A percentile compares a stretch with the other conserved stretches of the same genome.
Evolutionary conservation across 23 red algal genomes (phyloP).

Genomic region (Gracilaria domingensis): DNA sequence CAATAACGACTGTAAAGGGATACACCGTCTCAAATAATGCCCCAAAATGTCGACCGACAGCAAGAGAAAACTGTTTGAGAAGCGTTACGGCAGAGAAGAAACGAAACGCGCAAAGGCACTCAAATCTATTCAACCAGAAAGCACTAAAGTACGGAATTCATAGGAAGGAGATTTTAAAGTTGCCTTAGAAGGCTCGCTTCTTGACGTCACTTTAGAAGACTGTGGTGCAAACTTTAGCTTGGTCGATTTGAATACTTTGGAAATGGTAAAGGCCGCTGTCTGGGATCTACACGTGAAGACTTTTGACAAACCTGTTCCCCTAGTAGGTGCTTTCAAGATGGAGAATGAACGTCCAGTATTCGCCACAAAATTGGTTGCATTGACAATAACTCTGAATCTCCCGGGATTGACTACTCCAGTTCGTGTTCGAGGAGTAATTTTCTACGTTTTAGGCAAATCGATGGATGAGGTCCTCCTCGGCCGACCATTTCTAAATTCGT

Average conservation of each 20-base stretch:
- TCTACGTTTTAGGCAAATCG: not conserved
- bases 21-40: not conserved
- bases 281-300: too few species aligned
- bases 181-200: too few species aligned
- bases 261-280: too few species aligned
- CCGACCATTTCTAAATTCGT: constrained; percentile 28
- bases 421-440: constrained; percentile 10
- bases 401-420: constrained; percentile 23
- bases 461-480: constrained; percentile 30
- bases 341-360: not conserved
- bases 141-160: too few species aligned
- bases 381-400: not conserved
- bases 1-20: constrained; percentile 6
- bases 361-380: not conserved
- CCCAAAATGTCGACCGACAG: not conserved
- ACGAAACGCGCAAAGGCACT: too few species aligned
- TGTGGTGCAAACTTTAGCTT: too few species aligned
- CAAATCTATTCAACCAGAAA: too few species aligned
- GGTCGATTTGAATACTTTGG: too few species aligned
- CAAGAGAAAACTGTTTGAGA: not conserved
- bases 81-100: too few species aligned
- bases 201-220: too few species aligned
- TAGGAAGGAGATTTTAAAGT: too few species aligned
- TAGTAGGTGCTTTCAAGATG: constrained; percentile 17
- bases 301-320: not conserved